A percentile compares a stretch with the other conserved stretches of the same genome.
Conservation (phyloP, 2,329 filamentous ascomycete genomes). For the Cladophialophora psammophila region DNA sequence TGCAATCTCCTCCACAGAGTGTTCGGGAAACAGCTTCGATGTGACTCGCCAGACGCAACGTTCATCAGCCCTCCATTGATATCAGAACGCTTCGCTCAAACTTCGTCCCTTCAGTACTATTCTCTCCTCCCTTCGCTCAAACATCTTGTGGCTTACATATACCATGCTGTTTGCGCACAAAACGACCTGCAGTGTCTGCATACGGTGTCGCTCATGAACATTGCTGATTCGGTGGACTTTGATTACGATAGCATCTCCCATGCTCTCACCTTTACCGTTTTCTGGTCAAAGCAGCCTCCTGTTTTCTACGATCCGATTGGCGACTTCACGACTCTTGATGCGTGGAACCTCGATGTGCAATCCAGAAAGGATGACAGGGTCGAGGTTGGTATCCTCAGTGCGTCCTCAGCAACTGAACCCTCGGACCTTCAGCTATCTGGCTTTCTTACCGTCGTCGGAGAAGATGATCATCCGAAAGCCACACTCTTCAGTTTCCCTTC, state of each 20-base stretch:
- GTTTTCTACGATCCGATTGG: slow-evolving; percentile 35
- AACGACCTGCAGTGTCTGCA: slow-evolving; percentile 60
- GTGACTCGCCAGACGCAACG: slow-evolving; percentile 60
- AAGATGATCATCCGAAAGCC: slow-evolving; percentile 73
- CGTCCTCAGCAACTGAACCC: slow-evolving; percentile 64
- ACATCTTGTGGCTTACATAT: slow-evolving; percentile 62
- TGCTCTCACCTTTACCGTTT: slow-evolving; percentile 68
- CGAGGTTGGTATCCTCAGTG: slow-evolving; percentile 80
- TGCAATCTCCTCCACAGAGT: slow-evolving; percentile 66
- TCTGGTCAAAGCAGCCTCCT: slow-evolving; percentile 60
- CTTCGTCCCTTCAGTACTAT: slow-evolving; percentile 74
- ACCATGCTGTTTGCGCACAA: slow-evolving; percentile 60
- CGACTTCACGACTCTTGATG: slow-evolving; percentile 40
- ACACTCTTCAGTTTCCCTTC: slow-evolving; percentile 85
- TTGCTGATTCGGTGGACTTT: slow-evolving; percentile 73
- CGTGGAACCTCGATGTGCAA: slow-evolving; percentile 55
- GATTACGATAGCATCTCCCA: slow-evolving; percentile 76
- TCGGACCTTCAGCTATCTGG: slow-evolving; percentile 82
- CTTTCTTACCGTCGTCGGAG: slow-evolving; percentile 77
- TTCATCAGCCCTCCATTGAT: slow-evolving; percentile 67
- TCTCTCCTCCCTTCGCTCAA: slow-evolving; percentile 66
- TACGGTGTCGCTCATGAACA: slow-evolving; percentile 54
- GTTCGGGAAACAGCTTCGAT: slow-evolving; percentile 65
- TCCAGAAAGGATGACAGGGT: slow-evolving; percentile 46
- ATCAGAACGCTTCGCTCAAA: slow-evolving; percentile 67